Base-by-base conservation (phyloP, 495 filamentous ascomycete genomes). In the Amphirosellinia nigrospora region DNA sequence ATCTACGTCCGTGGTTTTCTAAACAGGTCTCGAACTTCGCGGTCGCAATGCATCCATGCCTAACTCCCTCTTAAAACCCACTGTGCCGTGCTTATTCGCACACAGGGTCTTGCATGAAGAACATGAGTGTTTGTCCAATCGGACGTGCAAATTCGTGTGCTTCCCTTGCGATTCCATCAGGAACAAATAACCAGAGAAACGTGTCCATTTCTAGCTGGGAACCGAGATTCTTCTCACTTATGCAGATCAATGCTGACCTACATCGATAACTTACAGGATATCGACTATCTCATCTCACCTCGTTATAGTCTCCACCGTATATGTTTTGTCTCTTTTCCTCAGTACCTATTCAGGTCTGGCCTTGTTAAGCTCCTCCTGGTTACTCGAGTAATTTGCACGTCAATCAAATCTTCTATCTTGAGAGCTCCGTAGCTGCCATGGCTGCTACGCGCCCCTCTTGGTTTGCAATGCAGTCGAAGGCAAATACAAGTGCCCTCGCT, bases 401-500 rank as follows among this genome's bases (percentile, higher is more conserved):
- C 43, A 21, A 28, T n/a, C 43, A 21, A 28, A 6, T 68, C 43
- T 39, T 30, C 13, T 39, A 21, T 52, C 10, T 43, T 11, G 5
- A 28, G 16, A 26, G 21, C 9, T 23, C 23, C 13, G 21, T 21
- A 23, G 32, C 46, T 30, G 53, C 32, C 43, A 78, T 78, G 76
- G 72, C 66, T n/a, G 34, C 19, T 28, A 52, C 53, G 36, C 66
- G 64, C 32, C 66, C 74, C 52, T 38, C 74, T 0, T 91, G 89
- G 83, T 89, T 21, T 91, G 89, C 78, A 78, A 83, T 55, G 75
- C 75, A 58, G 82, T 85, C 60, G 79, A 82, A 28, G 84, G 81
- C 53, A 90, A 87, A 77, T 91, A 91, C 70, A 89, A 86, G 61
- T 91, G 89, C 75, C 83, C 85, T n/a, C 84, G 77, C 30, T 91